Base-by-base conservation (phyloP, 169 alveolate species). In the Plasmodium falciparum region DNA sequence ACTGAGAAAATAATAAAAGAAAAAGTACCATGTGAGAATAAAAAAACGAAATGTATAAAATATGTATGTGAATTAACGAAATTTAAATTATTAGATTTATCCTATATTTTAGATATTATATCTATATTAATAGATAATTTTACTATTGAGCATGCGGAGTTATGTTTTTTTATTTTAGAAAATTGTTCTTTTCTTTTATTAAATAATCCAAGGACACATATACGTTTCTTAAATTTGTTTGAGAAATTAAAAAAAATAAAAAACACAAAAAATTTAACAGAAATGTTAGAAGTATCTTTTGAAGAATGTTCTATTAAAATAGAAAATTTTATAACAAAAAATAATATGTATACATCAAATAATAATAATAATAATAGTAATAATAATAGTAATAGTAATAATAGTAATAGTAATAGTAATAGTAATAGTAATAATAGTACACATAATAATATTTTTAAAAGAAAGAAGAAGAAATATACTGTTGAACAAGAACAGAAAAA, bases 111-210 rank as follows among this genome's bases (percentile, higher is more conserved):
- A 47, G 90, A 80, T 61, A 29, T 80, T 12, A 43, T 80, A 17
- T 56, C 67, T 80, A 24, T 80, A 8, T 63, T 80, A 26, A 80
- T 54, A 11, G 85, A 80, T n/a, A 67, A 80, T 80, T 80, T 67
- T 80, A 80, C 90, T 20, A 20, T 70, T 2, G 90, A 80, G 39
- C 78, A 80, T 61, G 85, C 83, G 2, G 90, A 80, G 58, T 59
- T 80, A 47, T 66, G 66, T 33, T 49, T 69, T 56, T 80, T 43
- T 47, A 70, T 80, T 20, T 80, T 80, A 24, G 90, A 80, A 17
- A 66, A 69, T 59, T 80, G 85, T 0, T 52, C 90, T 5, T 22
- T 62, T 43, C 39, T 80, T 11, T 24, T 80, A 13, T 17, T 80
- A 67, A 80, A 45, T 43, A 80, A 66, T 71, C 56, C 85, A 4